Conservation (phyloP, 2,329 filamentous ascomycete species). For the Coniochaeta sp. region DNA sequence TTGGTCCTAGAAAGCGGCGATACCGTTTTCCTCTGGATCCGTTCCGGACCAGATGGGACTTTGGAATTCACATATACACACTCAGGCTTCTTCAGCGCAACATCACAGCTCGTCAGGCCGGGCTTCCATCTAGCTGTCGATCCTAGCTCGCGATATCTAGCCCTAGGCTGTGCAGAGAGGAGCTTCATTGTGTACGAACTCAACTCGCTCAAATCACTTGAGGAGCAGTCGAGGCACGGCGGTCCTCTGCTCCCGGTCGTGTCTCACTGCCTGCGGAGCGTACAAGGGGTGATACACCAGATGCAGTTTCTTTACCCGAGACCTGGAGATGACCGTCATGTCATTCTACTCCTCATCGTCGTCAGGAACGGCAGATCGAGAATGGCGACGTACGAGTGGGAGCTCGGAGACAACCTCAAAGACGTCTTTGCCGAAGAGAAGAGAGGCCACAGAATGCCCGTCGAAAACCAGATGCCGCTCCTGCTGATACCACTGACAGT, state of each 20-base stretch:
- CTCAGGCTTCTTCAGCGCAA: conserved; percentile 51
- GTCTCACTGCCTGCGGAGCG: conserved; percentile 29
- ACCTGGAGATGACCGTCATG: conserved; percentile 56
- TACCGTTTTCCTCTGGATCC: conserved; percentile 69
- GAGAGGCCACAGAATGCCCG: conserved; percentile 40
- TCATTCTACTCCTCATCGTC: conserved; percentile 68
- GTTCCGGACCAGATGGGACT: conserved; percentile 31
- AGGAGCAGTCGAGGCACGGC: conserved; percentile 35
- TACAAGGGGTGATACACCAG: conserved; percentile 72
- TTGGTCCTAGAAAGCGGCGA: conserved; percentile 68
- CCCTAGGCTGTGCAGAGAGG: conserved; percentile 63
- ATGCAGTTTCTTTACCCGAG: conserved; percentile 79
- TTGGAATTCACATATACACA: conserved; percentile 62
- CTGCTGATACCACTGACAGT: conserved; percentile 67
- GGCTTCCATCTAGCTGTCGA: conserved; percentile 69
- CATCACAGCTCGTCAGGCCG: conserved; percentile 42
- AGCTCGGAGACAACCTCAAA: conserved; percentile 39
- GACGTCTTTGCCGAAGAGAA: conserved; percentile 38
- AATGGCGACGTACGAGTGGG: conserved; percentile 56
- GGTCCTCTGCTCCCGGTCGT: conserved; percentile 53
- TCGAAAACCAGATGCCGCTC: conserved; percentile 52
- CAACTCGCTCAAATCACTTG: conserved; percentile 46
- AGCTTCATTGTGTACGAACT: conserved; percentile 67
- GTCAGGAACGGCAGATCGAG: conserved; percentile 39
- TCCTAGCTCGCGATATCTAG: conserved; percentile 61